Percentiles rank a stretch among this genome's conserved stretches.
phyloP scores from a whole-genome alignment of 805 yeast species.

The Cyberlindnera meyerae region DNA sequence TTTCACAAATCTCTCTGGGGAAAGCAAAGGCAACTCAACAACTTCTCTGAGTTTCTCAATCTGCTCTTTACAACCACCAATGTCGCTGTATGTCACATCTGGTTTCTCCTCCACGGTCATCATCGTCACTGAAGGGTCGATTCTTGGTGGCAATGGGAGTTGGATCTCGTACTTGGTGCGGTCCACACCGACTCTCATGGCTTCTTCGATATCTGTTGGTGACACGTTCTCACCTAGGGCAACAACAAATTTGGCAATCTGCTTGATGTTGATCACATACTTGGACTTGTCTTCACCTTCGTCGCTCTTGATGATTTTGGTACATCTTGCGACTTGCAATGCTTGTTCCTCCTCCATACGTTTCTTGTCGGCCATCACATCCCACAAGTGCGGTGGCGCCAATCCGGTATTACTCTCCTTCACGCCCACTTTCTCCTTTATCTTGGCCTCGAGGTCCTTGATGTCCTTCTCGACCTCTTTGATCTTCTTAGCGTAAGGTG shows the following conservation, averaged over 20 bases:
- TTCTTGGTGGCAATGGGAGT: conserved; percentile 94
- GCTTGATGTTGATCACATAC: conserved; percentile 94
- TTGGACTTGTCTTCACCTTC: conserved; percentile 77
- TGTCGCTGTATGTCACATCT: conserved; percentile 96
- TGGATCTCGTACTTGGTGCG: conserved; percentile 95
- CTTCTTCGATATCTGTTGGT: conserved; percentile 98
- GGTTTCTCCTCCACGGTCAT: conserved; percentile 99
- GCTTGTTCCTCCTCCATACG: conserved; percentile 93
- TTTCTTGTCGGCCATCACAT: conserved; percentile 92
- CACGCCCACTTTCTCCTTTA: conserved; percentile 91
- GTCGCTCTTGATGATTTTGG: conserved; percentile 77
- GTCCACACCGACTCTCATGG: conserved; percentile 99
- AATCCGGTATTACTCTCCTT: conserved; percentile 97
- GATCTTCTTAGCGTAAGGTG: conserved; percentile 83
- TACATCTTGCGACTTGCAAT: conserved; percentile 96
- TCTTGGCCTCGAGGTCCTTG: conserved; percentile 75
- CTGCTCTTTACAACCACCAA: conserved; percentile 98
- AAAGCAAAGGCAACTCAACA: conserved; percentile 86
- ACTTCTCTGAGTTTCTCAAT: conserved; percentile 95
- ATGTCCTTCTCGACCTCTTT: conserved; percentile 85
- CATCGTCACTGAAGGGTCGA: conserved; percentile 98
- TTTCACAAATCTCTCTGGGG: conserved; percentile 95
- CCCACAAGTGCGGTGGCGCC: conserved; percentile 97
- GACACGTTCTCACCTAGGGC: conserved; percentile 95
- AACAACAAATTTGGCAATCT: conserved; percentile 96